phyloP scores from a whole-genome alignment of 495 filamentous ascomycete genomes.

The Hyaloscypha finlandica region DNA sequence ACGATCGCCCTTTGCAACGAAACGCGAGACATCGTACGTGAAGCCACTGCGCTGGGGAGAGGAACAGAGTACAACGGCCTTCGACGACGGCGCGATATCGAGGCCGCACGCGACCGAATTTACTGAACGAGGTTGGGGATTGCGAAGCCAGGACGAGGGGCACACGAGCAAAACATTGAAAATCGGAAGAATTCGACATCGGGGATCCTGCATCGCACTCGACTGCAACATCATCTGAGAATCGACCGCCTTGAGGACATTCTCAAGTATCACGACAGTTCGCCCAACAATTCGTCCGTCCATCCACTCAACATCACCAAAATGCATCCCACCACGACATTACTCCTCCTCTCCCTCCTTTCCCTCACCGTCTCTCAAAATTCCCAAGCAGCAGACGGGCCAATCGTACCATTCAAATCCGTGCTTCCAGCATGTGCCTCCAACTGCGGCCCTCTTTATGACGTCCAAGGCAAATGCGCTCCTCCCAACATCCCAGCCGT shows the following conservation, averaged over 20 bases:
- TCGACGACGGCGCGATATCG: neutral
- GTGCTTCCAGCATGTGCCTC: slow-evolving; percentile 48
- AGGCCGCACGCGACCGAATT: neutral
- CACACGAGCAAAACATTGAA: neutral
- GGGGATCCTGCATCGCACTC: neutral
- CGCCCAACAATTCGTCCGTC: neutral
- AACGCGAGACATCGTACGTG: slow-evolving; percentile 5
- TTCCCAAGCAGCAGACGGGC: slow-evolving; percentile 26
- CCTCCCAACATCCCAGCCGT: slow-evolving; percentile 38
- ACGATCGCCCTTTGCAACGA: neutral
- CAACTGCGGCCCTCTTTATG: slow-evolving; percentile 50
- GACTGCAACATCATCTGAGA: neutral
- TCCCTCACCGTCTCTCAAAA: slow-evolving; percentile 14
- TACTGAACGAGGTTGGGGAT: neutral
- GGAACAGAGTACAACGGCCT: neutral
- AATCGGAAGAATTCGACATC: neutral
- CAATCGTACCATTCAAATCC: slow-evolving; percentile 41
- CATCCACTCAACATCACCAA: neutral
- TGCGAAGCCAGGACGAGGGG: neutral
- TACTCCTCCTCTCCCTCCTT: slow-evolving; percentile 22
- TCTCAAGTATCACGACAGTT: neutral
- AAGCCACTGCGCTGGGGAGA: neutral
- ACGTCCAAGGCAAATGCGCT: slow-evolving; percentile 56
- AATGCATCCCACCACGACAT: slow-evolving; percentile 14
- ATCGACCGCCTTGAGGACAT: neutral